Percentiles rank a stretch among this genome's conserved stretches.
Conservation (phyloP, 1,284 basidiomycete genomes). For the Pyrrhoderma noxium region DNA sequence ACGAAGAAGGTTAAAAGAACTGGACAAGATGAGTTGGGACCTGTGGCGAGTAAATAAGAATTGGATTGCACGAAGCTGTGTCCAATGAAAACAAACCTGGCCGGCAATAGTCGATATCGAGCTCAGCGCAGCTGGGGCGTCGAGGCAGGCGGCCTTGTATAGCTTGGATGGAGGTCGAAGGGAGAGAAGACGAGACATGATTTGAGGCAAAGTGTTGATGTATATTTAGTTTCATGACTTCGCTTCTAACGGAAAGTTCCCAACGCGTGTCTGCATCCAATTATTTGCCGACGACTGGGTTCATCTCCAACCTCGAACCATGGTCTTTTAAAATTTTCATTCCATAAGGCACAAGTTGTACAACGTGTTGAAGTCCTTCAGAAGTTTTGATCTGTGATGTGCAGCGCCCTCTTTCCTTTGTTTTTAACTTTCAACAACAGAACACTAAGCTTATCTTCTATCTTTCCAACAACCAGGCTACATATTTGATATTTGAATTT, state of each 20-base stretch:
- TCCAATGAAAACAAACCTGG: conserved; percentile 2
- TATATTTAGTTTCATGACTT: neutral
- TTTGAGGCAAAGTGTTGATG: neutral
- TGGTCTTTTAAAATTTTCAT: no score
- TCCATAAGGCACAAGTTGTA: neutral
- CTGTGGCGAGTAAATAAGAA: no score
- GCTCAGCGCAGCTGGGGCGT: neutral
- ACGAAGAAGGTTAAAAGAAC: no score
- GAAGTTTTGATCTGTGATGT: neutral
- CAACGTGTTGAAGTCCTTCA: neutral
- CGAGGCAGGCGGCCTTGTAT: neutral
- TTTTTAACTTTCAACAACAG: no score
- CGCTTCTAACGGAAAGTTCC: neutral
- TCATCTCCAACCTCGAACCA: no score
- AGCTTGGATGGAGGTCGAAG: neutral
- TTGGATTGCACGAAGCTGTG: no score
- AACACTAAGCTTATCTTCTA: no score
- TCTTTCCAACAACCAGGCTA: no score
- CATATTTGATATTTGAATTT: no score
- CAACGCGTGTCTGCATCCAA: neutral
- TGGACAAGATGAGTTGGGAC: no score
- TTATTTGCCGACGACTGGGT: no score
- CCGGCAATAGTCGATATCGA: conserved; percentile 3
- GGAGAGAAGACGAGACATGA: neutral
- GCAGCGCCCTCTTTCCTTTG: no score